Evolutionary conservation across 768 basidiomycete genomes (phyloP), one percentile per base, ranked within the genome.

Genomic region (Lyophyllum shimeji): DNA sequence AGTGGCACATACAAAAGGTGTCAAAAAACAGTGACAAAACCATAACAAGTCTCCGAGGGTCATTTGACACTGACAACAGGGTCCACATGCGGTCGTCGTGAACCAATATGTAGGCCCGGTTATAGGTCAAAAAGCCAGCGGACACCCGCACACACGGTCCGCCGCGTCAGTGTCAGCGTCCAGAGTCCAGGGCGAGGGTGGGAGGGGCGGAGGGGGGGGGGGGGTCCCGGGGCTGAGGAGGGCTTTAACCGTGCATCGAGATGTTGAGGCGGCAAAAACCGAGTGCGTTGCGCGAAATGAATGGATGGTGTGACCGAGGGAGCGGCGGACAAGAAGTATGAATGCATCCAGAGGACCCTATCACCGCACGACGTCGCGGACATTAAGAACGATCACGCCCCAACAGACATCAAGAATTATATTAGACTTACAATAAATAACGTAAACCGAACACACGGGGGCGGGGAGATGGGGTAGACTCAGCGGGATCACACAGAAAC

Each of bases 111-210:
- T 29, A 29, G 70, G 70, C 72, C 69, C 60, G 60, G 67, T 73
- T 73, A 64, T 68, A 71, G 72, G 72, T 71, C 69, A 73, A 73
- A 71, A 68, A 68, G 66, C 68, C 70, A 67, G 58, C 65, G 69
- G 69, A 68, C 58, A 67, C 63, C 67, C 65, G 48, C 37, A 27
- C 37, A 27, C 49, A 49, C 48, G 34, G 9, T 11, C 23, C 20
- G 24, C 9, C 46, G 25, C 4, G 29, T 29, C 29, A 5, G 29
- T 4, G n/a, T n/a, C n/a, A n/a, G n/a, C n/a, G n/a, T n/a, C n/a
- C n/a, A n/a, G n/a, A n/a, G n/a, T n/a, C n/a, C n/a, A n/a, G n/a
- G n/a, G n/a, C n/a, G n/a, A n/a, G n/a, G n/a, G n/a, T n/a, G n/a
- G n/a, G n/a, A n/a, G n/a, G 11, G 18, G 12, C 31, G 31, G 6